A percentile compares a stretch with the other conserved stretches of the same genome.
Conservation (phyloP, 495 filamentous ascomycete genomes). For the Sabuloglossum arenarium region DNA sequence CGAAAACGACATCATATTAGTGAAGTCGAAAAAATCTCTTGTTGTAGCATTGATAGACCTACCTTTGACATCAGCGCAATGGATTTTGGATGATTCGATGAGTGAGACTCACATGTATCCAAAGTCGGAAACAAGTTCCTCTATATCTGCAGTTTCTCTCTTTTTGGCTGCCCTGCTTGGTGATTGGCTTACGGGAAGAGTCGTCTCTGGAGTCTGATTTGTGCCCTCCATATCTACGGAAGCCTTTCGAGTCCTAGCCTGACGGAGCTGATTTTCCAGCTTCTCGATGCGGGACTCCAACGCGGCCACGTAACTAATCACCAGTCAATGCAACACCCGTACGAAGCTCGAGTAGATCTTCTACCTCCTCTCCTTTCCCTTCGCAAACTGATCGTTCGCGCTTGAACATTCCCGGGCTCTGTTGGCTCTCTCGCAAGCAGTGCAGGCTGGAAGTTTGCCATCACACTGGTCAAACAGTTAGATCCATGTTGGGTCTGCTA, state of each 20-base stretch:
- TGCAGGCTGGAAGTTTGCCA: slow-evolving; percentile 82
- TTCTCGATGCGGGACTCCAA: slow-evolving; percentile 74
- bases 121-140: slow-evolving; percentile 24
- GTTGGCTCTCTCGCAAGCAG: slow-evolving; percentile 72
- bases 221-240: slow-evolving; percentile 24
- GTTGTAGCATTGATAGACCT: slow-evolving; percentile 85
- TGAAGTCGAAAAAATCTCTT: slow-evolving; percentile 74
- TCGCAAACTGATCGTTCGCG: slow-evolving; percentile 81
- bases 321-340: not conserved
- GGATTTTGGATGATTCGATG: not conserved
- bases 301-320: slow-evolving; percentile 62
- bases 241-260: slow-evolving; percentile 35
- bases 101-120: slow-evolving; percentile 18
- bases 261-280: slow-evolving; percentile 49
- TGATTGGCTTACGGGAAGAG: slow-evolving; percentile 21
- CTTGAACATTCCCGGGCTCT: slow-evolving; percentile 71
- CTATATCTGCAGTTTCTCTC: slow-evolving; percentile 21
- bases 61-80: not conserved
- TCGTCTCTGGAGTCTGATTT: slow-evolving; percentile 1
- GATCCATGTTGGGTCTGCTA: not conserved
- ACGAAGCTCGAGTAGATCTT: slow-evolving; percentile 18
- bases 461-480: slow-evolving; percentile 37
- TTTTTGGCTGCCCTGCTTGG: slow-evolving; percentile 10
- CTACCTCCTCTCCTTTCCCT: slow-evolving; percentile 63
- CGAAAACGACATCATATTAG: slow-evolving; percentile 67